Conservation (phyloP, 2,329 filamentous ascomycete genomes). For the Hymenotorrendiella dingleyae region DNA sequence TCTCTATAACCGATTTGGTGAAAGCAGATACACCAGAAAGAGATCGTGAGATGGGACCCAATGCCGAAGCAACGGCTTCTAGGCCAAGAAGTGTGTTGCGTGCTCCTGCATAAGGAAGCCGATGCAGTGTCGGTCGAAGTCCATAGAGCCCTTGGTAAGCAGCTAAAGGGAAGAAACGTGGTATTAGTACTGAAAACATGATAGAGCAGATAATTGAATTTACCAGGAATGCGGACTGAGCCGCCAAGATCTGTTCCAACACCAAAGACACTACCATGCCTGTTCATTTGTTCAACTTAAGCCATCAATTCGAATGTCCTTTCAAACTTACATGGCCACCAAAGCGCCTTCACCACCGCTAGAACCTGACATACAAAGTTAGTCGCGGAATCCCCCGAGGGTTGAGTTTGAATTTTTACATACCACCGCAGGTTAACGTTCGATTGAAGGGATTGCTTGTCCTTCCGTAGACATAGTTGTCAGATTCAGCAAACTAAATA, state of each 20-base stretch:
- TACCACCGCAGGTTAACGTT: conserved; percentile 25
- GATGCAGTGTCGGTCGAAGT: conserved; percentile 33
- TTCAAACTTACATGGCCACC: conserved; percentile 26
- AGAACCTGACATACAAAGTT: conserved; percentile 35
- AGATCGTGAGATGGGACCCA: conserved; percentile 56
- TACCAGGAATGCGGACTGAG: conserved; percentile 31
- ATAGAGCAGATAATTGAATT: too few relatives aligned
- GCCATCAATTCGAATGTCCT: too few relatives aligned
- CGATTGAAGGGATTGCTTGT: conserved; percentile 31
- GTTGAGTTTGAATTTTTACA: too few relatives aligned
- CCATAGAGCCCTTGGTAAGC: conserved; percentile 36
- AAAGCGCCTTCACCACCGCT: conserved; percentile 38
- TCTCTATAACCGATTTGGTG: conserved; percentile 49
- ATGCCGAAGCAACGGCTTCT: conserved; percentile 53
- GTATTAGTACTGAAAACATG: too few relatives aligned
- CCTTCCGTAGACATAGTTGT: conserved; percentile 41
- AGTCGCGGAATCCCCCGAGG: too few relatives aligned
- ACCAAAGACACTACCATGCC: conserved; percentile 31
- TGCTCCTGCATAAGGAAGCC: conserved; percentile 46
- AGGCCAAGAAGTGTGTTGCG: conserved; percentile 57
- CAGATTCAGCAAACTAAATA: too few relatives aligned
- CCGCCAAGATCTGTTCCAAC: conserved; percentile 33
- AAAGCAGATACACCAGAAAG: conserved; percentile 48
- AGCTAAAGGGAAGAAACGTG: too few relatives aligned
- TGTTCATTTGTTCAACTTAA: too few relatives aligned